Conservation (phyloP, 306 rosid species). For the Vigna hirtella region DNA sequence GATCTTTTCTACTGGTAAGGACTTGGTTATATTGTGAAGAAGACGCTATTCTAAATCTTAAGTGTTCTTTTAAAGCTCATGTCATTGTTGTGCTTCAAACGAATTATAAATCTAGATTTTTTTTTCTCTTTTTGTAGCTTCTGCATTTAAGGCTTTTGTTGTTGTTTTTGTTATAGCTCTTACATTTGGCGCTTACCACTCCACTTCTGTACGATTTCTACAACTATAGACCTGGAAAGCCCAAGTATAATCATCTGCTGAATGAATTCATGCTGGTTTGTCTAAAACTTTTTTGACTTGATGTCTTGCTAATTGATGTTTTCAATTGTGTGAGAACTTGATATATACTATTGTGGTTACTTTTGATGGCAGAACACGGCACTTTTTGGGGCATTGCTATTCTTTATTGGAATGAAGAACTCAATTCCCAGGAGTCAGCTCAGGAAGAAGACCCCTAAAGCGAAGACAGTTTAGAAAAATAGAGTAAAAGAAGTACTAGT, state of each 20-base stretch:
- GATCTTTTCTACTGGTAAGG: conserved; percentile 73
- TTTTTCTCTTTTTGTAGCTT: conserved; percentile 51
- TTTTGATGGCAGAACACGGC: conserved; percentile 62
- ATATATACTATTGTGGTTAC: conserved; percentile 17
- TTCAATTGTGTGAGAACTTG: conserved; percentile 22
- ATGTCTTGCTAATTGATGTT: background rate
- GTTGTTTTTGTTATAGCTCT: conserved; percentile 52
- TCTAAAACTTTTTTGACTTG: conserved; percentile 30
- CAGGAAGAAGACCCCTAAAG: conserved; percentile 71
- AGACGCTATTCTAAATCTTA: background rate
- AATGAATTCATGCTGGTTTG: conserved; percentile 77
- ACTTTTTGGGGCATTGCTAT: conserved; percentile 78
- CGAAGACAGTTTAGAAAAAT: conserved; percentile 60
- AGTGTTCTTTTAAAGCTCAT: background rate
- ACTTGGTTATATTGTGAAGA: conserved; percentile 14
- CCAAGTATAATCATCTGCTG: conserved; percentile 48
- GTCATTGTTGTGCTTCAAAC: background rate
- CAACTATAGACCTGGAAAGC: conserved; percentile 56
- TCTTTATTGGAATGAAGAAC: conserved; percentile 84
- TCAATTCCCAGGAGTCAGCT: conserved; percentile 64
- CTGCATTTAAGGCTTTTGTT: conserved; percentile 23
- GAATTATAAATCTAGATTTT: conserved; percentile 1
- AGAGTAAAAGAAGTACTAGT: conserved; percentile 32
- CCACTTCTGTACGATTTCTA: conserved; percentile 81
- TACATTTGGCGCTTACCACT: conserved; percentile 60